These are phyloP conservation scores for Globisporangium spiculum DNA, from an alignment of 352 stramenopile genomes.

Conservation along the genomic window DNA sequence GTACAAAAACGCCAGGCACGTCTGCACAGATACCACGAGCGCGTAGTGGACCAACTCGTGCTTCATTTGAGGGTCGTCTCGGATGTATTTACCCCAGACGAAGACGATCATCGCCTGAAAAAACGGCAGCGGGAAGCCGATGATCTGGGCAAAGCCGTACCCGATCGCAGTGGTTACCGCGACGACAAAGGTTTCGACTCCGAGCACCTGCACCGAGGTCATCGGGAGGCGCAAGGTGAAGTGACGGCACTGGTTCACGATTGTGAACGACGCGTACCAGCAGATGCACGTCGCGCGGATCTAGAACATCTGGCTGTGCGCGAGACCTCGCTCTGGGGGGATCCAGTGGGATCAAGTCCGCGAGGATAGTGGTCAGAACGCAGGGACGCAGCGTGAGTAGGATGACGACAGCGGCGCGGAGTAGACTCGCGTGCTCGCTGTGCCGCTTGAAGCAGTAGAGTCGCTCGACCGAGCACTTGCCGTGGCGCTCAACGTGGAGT, in stretches of 20 bases:
- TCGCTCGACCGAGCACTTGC: background rate
- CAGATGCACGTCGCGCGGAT: conserved; percentile 2
- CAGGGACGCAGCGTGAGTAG: conserved; percentile 13
- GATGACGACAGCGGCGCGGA: background rate
- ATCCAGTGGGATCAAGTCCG: conserved; percentile 10
- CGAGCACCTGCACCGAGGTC: background rate
- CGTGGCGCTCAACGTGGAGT: conserved; percentile 16
- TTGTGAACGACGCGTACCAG: conserved; percentile 11
- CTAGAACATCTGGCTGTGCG: conserved; percentile 11
- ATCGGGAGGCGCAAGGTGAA: conserved; percentile 1
- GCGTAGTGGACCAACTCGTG: conserved; percentile 1
- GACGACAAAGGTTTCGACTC: background rate
- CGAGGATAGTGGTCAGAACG: background rate
- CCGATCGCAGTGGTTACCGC: background rate
- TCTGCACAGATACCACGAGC: background rate
- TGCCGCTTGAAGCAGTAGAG: conserved; percentile 2
- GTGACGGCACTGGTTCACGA: conserved; percentile 14
- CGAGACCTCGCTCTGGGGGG: conserved; percentile 1
- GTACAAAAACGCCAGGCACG: conserved; percentile 24
- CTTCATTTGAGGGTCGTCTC: background rate
- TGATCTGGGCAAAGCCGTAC: background rate
- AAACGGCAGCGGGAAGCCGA: conserved; percentile 2
- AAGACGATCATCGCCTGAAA: conserved; percentile 9
- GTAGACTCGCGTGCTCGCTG: background rate
- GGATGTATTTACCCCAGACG: background rate